These are phyloP conservation scores for Meredithiella fracta DNA, from an alignment of 2,329 filamentous ascomycete species.

Conservation along the genomic window DNA sequence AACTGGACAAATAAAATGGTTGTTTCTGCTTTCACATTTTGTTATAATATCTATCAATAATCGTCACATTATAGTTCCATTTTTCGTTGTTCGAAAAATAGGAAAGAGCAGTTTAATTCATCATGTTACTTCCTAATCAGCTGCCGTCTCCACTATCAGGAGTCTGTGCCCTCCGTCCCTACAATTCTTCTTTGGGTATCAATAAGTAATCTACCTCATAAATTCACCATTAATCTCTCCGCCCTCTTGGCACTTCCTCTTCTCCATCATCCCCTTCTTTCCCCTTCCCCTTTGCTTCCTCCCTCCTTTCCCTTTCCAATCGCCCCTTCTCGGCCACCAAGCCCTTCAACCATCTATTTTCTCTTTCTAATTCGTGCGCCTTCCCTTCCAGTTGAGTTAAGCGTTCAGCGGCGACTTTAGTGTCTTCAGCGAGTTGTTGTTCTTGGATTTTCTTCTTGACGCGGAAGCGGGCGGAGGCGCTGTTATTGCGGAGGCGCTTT, in stretches of 20 bases:
- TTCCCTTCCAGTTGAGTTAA: constrained; percentile 39
- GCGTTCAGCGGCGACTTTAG: constrained; percentile 46
- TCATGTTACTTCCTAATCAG: too few species aligned
- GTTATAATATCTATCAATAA: too few species aligned
- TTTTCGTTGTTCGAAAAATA: background rate
- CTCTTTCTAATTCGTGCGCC: constrained; percentile 39
- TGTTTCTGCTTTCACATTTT: too few species aligned
- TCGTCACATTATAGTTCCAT: background rate
- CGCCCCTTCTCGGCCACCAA: constrained; percentile 37
- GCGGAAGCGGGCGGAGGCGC: constrained; percentile 49
- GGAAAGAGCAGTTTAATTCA: too few species aligned
- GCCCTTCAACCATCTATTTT: constrained; percentile 45
- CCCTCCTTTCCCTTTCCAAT: background rate
- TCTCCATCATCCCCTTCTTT: background rate
- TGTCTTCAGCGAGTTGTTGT: constrained; percentile 41
- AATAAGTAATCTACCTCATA: too few species aligned
- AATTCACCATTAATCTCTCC: too few species aligned
- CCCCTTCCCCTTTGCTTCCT: background rate
- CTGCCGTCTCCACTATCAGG: too few species aligned
- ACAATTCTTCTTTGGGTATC: too few species aligned
- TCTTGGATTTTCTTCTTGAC: constrained; percentile 56
- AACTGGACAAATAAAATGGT: background rate
- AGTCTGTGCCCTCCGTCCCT: too few species aligned
- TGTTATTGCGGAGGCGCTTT: constrained; percentile 51
- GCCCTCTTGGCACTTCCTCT: background rate